Evolutionary conservation across 208 protist species (phyloP).

Genomic region (Trypanosoma cruzi): DNA sequence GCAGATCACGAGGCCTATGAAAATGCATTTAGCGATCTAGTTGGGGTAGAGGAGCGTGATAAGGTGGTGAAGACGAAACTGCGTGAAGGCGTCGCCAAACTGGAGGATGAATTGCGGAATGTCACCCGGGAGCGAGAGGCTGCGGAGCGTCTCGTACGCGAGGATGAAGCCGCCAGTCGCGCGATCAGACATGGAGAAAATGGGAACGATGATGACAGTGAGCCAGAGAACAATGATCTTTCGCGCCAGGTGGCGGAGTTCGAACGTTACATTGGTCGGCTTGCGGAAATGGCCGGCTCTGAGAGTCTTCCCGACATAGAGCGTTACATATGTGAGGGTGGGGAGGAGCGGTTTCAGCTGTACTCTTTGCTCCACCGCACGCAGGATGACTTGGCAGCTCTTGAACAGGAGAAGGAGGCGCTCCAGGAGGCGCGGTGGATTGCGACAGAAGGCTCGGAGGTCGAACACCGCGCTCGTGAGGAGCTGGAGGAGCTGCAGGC

Average conservation of each 20-base stretch:
- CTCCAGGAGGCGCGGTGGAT: slow-evolving; percentile 6
- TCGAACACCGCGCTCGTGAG: slow-evolving; percentile 8
- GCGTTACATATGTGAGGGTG: slow-evolving; percentile 44
- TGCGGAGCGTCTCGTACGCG: background rate
- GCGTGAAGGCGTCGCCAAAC: slow-evolving; percentile 46
- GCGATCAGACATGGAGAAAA: background rate
- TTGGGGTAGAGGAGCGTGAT: slow-evolving; percentile 67
- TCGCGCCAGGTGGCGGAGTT: slow-evolving; percentile 33
- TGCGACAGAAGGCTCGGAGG: background rate
- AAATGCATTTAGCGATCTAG: slow-evolving; percentile 69
- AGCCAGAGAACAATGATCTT: slow-evolving; percentile 14
- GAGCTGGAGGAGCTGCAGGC: slow-evolving; percentile 20
- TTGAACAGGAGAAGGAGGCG: slow-evolving; percentile 28
- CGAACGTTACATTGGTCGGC: slow-evolving; percentile 44
- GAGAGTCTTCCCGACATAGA: slow-evolving; percentile 51
- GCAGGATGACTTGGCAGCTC: slow-evolving; percentile 41
- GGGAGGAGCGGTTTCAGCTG: slow-evolving; percentile 53
- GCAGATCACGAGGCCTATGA: slow-evolving; percentile 68
- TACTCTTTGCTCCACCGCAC: slow-evolving; percentile 56
- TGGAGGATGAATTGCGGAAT: slow-evolving; percentile 37
- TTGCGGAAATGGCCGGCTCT: slow-evolving; percentile 54
- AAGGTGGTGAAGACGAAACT: slow-evolving; percentile 36
- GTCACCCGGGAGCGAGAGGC: slow-evolving; percentile 38
- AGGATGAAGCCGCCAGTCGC: slow-evolving; percentile 9
- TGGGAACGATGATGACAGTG: slow-evolving; percentile 5